phyloP scores from a whole-genome alignment of 1,284 basidiomycete genomes.

The Uromyces viciae-fabae region DNA sequence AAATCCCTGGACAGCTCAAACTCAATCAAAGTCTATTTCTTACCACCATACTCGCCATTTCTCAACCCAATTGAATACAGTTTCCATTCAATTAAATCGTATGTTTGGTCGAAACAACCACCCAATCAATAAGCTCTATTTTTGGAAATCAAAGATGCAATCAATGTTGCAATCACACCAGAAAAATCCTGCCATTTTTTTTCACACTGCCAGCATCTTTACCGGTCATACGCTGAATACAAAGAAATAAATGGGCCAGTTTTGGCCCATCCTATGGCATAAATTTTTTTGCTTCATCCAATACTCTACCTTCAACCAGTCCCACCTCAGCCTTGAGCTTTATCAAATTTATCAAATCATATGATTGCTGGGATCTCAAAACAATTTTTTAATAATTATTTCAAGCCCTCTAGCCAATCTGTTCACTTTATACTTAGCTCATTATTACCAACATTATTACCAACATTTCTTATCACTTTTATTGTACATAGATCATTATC shows the following conservation, averaged over 20 bases:
- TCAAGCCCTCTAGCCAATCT: no score
- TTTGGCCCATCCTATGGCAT: slow-evolving; percentile 3
- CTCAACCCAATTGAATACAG: neutral
- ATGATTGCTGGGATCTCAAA: no score
- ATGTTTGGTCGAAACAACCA: neutral
- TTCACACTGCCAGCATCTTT: neutral
- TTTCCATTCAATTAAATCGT: slow-evolving; percentile 7
- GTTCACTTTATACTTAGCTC: neutral
- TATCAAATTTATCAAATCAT: no score
- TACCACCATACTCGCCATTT: neutral
- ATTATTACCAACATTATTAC: no score
- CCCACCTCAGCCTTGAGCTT: no score
- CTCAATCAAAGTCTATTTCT: neutral
- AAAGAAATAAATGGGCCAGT: neutral
- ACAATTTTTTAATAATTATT: no score
- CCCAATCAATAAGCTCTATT: neutral
- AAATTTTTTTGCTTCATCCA: no score
- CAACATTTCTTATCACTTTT: neutral
- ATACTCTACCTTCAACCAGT: no score
- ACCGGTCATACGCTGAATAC: neutral
- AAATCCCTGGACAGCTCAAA: neutral
- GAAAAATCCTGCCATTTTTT: neutral
- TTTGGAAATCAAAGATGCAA: neutral
- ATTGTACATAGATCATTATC: no score
- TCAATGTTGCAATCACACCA: neutral